These are phyloP conservation scores for Aspergillus ellipticus DNA, from an alignment of 495 filamentous ascomycete genomes.

Conservation along the genomic window DNA sequence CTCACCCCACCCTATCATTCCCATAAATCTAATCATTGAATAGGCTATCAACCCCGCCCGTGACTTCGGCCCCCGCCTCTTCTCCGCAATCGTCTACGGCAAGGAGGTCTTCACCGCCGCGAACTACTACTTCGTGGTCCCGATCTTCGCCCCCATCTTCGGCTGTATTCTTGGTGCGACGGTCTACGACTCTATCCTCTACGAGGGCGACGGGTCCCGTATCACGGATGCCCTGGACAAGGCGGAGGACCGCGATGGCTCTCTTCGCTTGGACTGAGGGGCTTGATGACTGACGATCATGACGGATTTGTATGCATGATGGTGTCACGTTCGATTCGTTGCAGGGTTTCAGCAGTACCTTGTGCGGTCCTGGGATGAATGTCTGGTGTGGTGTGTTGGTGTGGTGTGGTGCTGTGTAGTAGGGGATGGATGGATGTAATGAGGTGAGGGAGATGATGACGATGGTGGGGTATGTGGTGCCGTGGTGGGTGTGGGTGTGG, in stretches of 20 bases:
- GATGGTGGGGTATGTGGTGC: too few species aligned
- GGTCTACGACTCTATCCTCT: conserved; percentile 27
- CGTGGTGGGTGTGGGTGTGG: too few species aligned
- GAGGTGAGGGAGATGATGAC: too few species aligned
- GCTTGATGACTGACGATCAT: neutral
- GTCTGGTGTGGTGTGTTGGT: too few species aligned
- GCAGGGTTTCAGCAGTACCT: too few species aligned
- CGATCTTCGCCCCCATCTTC: conserved; percentile 29
- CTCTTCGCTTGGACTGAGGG: conserved; percentile 25
- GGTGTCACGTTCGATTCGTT: too few species aligned
- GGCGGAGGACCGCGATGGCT: conserved; percentile 21
- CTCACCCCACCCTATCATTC: neutral
- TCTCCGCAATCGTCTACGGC: conserved; percentile 35
- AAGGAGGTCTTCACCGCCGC: conserved; percentile 30
- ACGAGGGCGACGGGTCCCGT: conserved; percentile 33
- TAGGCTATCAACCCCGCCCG: conserved; percentile 35
- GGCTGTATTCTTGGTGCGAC: conserved; percentile 31
- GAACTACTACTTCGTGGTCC: conserved; percentile 34
- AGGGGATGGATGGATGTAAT: too few species aligned
- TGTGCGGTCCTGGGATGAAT: too few species aligned
- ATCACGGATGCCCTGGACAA: conserved; percentile 29
- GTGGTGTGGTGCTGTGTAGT: too few species aligned
- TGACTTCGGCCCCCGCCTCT: conserved; percentile 33
- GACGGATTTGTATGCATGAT: too few species aligned
- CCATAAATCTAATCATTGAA: conserved; percentile 1